phyloP scores from a whole-genome alignment of 345 rosid genomes.

The Physaria fendleri region DNA sequence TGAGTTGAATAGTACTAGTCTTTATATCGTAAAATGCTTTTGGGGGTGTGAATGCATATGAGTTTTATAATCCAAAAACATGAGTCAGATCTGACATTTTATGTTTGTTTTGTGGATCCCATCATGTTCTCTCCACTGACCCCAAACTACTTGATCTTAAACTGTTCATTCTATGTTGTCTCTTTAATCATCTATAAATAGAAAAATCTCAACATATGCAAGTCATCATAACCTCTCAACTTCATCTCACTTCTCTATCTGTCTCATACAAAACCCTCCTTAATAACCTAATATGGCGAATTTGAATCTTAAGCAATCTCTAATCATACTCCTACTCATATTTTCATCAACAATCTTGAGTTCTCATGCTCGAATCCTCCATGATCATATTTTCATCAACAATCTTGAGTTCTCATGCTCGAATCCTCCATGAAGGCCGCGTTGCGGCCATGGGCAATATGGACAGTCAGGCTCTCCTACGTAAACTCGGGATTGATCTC shows the following conservation, averaged over 20 bases:
- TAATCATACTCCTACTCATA: constrained; percentile 25
- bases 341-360: constrained; percentile 3
- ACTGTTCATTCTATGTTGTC: background rate
- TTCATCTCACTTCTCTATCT: background rate
- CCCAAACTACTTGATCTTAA: constrained; percentile 5
- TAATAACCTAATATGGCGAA: constrained; percentile 14
- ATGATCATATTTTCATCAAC: constrained; percentile 6
- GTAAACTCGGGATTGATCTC: constrained; percentile 28
- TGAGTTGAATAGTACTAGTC: constrained; percentile 8
- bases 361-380: constrained; percentile 27
- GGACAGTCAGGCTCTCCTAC: constrained; percentile 17
- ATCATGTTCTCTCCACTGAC: constrained; percentile 25
- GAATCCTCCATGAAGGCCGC: constrained; percentile 25
- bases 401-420: constrained; percentile 10
- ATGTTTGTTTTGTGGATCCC: constrained; percentile 22
- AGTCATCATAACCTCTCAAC: constrained; percentile 15
- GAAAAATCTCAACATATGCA: background rate
- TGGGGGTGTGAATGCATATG: constrained; percentile 1
- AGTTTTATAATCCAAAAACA: constrained; percentile 8
- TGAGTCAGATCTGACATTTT: constrained; percentile 1
- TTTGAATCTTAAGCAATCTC: constrained; percentile 9
- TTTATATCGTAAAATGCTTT: background rate
- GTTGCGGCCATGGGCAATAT: background rate
- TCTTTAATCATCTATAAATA: constrained; percentile 23
- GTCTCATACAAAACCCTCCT: background rate